These are phyloP conservation scores for Suillus hirtellus DNA, from an alignment of 768 basidiomycete genomes.

Conservation along the genomic window DNA sequence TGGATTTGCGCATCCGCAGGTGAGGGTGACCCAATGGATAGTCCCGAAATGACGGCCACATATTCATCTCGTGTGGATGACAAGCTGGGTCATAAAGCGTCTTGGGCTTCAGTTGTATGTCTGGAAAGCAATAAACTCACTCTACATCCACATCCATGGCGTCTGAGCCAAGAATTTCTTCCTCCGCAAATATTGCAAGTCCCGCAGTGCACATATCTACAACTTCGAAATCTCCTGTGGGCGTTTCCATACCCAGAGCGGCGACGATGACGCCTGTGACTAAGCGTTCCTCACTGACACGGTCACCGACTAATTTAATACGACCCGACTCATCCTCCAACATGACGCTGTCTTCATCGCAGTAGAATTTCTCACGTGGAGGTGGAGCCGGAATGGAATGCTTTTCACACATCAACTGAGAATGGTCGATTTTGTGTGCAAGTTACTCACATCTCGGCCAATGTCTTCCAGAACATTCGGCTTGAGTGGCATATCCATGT, in stretches of 20 bases:
- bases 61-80: slow-evolving; percentile 56
- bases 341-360: slow-evolving; percentile 77
- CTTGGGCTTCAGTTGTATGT: neutral
- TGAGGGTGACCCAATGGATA: slow-evolving; percentile 69
- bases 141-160: slow-evolving; percentile 73
- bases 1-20: slow-evolving; percentile 73
- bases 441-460: slow-evolving; percentile 77
- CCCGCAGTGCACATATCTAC: slow-evolving; percentile 86
- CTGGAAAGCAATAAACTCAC: slow-evolving; percentile 26
- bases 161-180: slow-evolving; percentile 28
- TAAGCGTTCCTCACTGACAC: slow-evolving; percentile 56
- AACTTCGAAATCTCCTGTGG: slow-evolving; percentile 90
- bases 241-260: slow-evolving; percentile 87
- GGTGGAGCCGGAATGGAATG: slow-evolving; percentile 88
- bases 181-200: slow-evolving; percentile 56
- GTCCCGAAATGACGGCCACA: slow-evolving; percentile 84
- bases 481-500: slow-evolving; percentile 99
- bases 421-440: slow-evolving; percentile 3
- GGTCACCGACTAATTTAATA: slow-evolving; percentile 81
- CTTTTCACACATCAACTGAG: slow-evolving; percentile 41
- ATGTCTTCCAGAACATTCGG: slow-evolving; percentile 97
- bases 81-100: slow-evolving; percentile 12
- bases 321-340: slow-evolving; percentile 97
- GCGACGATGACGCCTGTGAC: slow-evolving; percentile 94
- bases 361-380: slow-evolving; percentile 70